Base-by-base conservation (phyloP, 2,329 filamentous ascomycete species). In the Stachybotrys chlorohalonatus region DNA sequence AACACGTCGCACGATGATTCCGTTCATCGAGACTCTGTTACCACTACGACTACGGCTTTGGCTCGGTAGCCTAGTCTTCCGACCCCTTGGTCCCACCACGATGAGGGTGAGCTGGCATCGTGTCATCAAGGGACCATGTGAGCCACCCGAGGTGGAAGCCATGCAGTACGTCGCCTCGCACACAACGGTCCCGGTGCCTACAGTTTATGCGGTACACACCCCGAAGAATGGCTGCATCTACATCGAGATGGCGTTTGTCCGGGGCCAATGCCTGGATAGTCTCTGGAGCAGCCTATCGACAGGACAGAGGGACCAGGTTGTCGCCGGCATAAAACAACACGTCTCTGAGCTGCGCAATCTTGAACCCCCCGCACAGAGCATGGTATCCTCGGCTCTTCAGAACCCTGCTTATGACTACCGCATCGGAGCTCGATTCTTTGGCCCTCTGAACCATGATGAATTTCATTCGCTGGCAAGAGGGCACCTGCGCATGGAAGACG, bases 61-160 rank as follows among this genome's bases (percentile, higher is more conserved):
- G 62, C 49, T 67, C n/a, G 64, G 64, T 11, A 57, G 53, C 30
- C 55, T 55, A 36, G 56, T 68, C 8, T 69, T 62, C 52, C 55
- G 45, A 8, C 55, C 59, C n/a, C 55, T 60, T 17, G 57, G 50
- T 15, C 54, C 53, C 24, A 46, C 13, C 7, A 54, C 53, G 11
- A 31, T 57, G 1, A 60, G 65, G 58, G 62, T 66, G 1, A 67
- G 66, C 58, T 60, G 57, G 62, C 58, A 64, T 52, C 62, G 65
- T 45, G 36, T 68, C 52, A 64, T 67, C 56, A 67, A 66, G 54
- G 64, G 65, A 55, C 66, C 64, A 59, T 65, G 63, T 53, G 53
- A 58, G 16, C 64, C 63, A 6, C 52, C 61, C 1, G 64, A 68
- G 56, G 55, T 67, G 5, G 65, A 67, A 52, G 66, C 64, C 11